Evolutionary conservation across 1,284 basidiomycete genomes (phyloP).

Genomic region (Ustilago curta): DNA sequence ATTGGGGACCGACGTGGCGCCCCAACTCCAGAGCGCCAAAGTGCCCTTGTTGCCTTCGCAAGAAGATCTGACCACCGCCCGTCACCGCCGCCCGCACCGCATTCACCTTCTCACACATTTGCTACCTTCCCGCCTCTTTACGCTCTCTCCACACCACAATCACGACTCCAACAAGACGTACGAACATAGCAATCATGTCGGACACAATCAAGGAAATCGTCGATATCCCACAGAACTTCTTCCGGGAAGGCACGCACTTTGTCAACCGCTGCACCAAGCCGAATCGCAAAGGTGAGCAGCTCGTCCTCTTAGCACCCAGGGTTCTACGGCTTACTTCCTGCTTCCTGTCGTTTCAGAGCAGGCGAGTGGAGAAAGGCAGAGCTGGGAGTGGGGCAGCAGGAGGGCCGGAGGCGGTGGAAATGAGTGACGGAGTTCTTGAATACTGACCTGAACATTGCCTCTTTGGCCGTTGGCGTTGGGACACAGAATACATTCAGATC

Average conservation of each 20-base stretch:
- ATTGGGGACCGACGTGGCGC: constrained; percentile 23
- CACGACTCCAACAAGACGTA: constrained; percentile 67
- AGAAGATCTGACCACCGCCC: constrained; percentile 15
- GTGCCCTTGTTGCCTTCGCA: not conserved
- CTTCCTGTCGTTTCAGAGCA: not conserved
- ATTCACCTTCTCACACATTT: not conserved
- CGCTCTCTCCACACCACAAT: not conserved
- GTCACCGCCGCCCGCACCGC: too few species aligned
- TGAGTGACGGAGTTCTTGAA: not conserved
- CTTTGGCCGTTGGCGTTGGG: not conserved
- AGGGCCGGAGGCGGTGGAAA: too few species aligned
- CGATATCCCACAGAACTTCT: constrained; percentile 90
- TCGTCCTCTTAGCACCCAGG: constrained; percentile 42
- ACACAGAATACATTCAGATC: constrained; percentile 69
- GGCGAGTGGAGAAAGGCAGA: too few species aligned
- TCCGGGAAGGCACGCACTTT: constrained; percentile 95
- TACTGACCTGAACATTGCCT: not conserved
- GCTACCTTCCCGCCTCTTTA: not conserved
- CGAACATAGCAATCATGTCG: constrained; percentile 74
- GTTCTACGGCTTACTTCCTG: not conserved
- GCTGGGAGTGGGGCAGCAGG: too few species aligned
- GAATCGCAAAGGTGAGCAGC: constrained; percentile 82
- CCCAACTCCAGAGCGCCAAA: not conserved
- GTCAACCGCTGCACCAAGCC: constrained; percentile 97
- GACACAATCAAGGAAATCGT: constrained; percentile 90